Evolutionary conservation across 1,284 basidiomycete genomes (phyloP).

Genomic region (Cryptococcus sp.): DNA sequence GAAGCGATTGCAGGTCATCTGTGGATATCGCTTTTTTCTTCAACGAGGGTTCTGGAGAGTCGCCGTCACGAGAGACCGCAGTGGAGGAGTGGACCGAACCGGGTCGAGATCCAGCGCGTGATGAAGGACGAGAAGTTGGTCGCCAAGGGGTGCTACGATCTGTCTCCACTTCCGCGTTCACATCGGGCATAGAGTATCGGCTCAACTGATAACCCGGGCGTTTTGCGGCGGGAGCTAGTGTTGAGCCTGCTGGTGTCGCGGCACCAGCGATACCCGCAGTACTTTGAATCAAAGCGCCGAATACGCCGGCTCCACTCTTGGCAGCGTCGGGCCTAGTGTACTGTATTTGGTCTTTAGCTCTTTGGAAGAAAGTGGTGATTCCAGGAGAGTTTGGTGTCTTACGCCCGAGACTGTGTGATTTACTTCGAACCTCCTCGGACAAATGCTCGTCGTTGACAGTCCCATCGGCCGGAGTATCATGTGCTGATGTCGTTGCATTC

Average conservation of each 20-base stretch:
- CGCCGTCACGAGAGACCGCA: constrained; percentile 29
- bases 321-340: constrained; percentile 58
- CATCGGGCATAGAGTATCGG: constrained; percentile 54
- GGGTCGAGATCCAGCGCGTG: constrained; percentile 26
- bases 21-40: constrained; percentile 30
- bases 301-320: constrained; percentile 65
- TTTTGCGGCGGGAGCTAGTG: constrained; percentile 67
- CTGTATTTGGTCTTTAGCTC: constrained; percentile 25
- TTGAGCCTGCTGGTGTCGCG: constrained; percentile 61
- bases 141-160: constrained; percentile 29
- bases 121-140: constrained; percentile 27
- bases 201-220: constrained; percentile 69
- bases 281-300: constrained; percentile 71
- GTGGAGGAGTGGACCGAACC: constrained; percentile 37
- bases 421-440: no score
- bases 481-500: neutral
- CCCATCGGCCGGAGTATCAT: constrained; percentile 8
- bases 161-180: constrained; percentile 7
- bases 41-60: constrained; percentile 18
- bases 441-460: constrained; percentile 7
- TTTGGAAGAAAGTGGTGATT: constrained; percentile 12
- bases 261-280: constrained; percentile 66
- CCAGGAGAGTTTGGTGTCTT: constrained; percentile 11
- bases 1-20: constrained; percentile 36
- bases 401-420: constrained; percentile 5